Base-by-base conservation (phyloP, 805 yeast genomes). In the Starmerella asiatica region DNA sequence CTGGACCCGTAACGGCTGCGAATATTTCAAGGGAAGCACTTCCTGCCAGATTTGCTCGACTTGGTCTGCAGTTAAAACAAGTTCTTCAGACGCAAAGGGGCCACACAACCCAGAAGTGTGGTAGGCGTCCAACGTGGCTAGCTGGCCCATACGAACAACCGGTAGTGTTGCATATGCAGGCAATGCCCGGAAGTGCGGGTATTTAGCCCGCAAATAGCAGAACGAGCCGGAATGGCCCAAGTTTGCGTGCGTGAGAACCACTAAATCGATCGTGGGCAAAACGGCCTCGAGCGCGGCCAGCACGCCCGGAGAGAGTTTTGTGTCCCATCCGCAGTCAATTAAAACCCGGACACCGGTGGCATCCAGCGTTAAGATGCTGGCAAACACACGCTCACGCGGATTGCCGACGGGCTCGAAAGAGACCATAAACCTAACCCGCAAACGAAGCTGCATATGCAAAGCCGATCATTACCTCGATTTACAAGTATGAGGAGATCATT, bases 131-230 rank as follows among this genome's bases (percentile, higher is more conserved):
- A 82, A 72, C 0, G 93, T 79, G 4, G 93, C 67, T 15, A 83
- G 73, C 49, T 93, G 69, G 0, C 96, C 97, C 53, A 91, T 62
- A 52, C 83, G 86, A 11, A 78, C 68, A 1, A 86, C 80, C 0
- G 99, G 97, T n/a, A 84, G 60, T 0, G 98, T 88, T 0, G 96
- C 74, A 56, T 80, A 91, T 0, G 79, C 79, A 2, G 85, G 84
- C 19, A 86, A 71, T 27, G 72, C 64, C 2, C 76, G 63, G 19
- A 83, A 59, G 37, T 62, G 67, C 21, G 73, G 68, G 46, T 72
- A 75, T 44, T 68, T 68, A 42, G 67, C 59, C 47, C 82, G 72
- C 20, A 91, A 56, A 30, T 75, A 62, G 0, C 79, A 75, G 55
- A 71, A 84, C 0, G 94, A 93, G 19, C 96, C 91, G 2, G 83